Base-by-base conservation (phyloP, 2,329 filamentous ascomycete species). In the Arthrobotrys sinensis region DNA sequence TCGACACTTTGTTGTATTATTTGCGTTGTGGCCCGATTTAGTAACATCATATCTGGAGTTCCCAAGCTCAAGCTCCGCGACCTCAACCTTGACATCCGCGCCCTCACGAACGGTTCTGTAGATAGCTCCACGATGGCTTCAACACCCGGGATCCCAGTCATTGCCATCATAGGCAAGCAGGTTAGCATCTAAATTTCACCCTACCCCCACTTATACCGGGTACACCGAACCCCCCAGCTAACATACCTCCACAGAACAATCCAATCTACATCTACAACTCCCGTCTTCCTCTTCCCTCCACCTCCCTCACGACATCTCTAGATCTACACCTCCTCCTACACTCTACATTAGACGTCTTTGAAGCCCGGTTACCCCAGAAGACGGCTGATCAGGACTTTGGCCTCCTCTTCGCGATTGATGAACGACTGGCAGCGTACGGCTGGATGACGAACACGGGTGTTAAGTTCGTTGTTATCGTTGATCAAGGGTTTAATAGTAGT, bases 381-480 rank as follows among this genome's bases (percentile, higher is more conserved):
- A 88, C 90, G 82, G 89, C 88, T 21, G 92, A 93, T 63, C 94
- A 96, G 81, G 95, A 98, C 84, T 91, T 96, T 81, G 95, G 96
- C 34, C 89, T 98, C 11, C 88, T 99, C 63, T 95, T 98, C 85
- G 94, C 94, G 76, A 88, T 98, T 76, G 96, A 98, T 86, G 95
- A 99, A 86, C 90, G 94, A 28, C 88, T 98, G 55, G 94, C 94
- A 40, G 92, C 94, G 81, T 99, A 98, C 86, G 96, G 96, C 82
- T 97, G 93, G 90, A 89, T 98, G 85, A 97, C 96, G 71, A 98
- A 97, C 85, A 98, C 96, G 28, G 94, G 94, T 46, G 90, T 97
- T 80, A 94, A 95, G 83, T 91, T 99, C 83, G 90, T 98, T 38
- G 91, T 94, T 80, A 90, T 97, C 2, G 91, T 98, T 34, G 95